phyloP scores from a whole-genome alignment of 2,329 filamentous ascomycete species.

The Neonectria ditissima region DNA sequence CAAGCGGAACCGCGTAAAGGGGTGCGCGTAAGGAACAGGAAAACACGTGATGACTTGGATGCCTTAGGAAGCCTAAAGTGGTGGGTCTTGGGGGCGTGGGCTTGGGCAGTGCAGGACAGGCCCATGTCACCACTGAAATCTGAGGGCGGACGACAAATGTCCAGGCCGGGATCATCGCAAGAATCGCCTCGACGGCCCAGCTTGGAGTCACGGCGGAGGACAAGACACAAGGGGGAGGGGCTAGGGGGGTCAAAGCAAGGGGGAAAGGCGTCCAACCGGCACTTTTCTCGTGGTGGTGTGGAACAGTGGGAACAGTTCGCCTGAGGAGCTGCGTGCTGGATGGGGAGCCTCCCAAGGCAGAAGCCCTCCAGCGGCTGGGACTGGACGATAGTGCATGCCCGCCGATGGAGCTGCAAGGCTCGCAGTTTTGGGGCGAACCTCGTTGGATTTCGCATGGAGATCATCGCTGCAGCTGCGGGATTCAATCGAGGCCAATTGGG shows the following conservation, averaged over 20 bases:
- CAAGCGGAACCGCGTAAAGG: conserved; percentile 28
- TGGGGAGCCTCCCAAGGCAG: conserved; percentile 41
- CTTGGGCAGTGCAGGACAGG: background rate
- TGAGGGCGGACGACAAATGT: conserved; percentile 20
- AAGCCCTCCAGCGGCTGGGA: conserved; percentile 40
- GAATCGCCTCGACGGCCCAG: conserved; percentile 4
- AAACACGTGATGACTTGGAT: conserved; percentile 34
- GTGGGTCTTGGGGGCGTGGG: conserved; percentile 7
- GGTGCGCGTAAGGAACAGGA: conserved; percentile 23
- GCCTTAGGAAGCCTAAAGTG: conserved; percentile 11
- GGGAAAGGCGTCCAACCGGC: conserved; percentile 3
- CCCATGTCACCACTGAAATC: conserved; percentile 2
- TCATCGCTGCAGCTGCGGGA: conserved; percentile 18
- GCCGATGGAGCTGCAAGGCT: conserved; percentile 41
- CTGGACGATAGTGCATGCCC: conserved; percentile 43
- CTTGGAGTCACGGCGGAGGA: conserved; percentile 21
- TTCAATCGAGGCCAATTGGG: conserved; percentile 42
- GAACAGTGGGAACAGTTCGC: conserved; percentile 24
- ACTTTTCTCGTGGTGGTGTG: conserved; percentile 26
- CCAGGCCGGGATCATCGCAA: conserved; percentile 12
- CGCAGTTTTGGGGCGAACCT: conserved; percentile 29
- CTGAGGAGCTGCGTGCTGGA: conserved; percentile 22
- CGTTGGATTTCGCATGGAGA: conserved; percentile 32
- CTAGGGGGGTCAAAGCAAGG: conserved; percentile 4
- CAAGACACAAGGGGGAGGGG: background rate